Conservation (phyloP, 2,329 filamentous ascomycete species). For the Neopestalotiopsis sp. region DNA sequence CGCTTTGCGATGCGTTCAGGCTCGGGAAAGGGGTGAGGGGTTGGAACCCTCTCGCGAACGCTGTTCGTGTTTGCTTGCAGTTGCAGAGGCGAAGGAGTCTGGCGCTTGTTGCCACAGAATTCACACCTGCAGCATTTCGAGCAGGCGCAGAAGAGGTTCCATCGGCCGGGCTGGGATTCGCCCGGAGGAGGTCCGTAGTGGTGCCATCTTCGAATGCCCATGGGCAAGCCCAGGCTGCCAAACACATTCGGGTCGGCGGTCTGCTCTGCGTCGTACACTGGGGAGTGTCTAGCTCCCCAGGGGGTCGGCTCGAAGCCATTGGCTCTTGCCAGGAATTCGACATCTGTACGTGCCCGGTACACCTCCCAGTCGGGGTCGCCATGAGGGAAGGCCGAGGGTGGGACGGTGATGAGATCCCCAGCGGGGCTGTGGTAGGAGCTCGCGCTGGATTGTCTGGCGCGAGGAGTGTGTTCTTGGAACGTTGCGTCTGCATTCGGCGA, state of each 20-base stretch:
- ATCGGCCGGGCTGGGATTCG: no score
- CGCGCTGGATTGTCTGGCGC: not conserved
- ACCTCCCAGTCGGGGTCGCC: not conserved
- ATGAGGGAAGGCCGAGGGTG: not conserved
- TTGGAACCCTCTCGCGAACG: not conserved
- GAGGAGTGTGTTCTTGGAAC: no score
- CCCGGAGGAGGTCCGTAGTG: no score
- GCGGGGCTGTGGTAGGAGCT: not conserved
- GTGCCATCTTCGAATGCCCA: not conserved
- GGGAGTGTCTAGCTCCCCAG: not conserved
- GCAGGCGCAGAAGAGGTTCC: no score
- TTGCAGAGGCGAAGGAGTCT: no score
- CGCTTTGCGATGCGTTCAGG: not conserved
- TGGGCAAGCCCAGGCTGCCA: not conserved
- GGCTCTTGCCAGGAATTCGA: not conserved
- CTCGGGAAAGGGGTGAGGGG: not conserved
- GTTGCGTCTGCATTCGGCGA: no score
- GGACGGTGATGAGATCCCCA: not conserved
- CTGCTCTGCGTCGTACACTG: not conserved
- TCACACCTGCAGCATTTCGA: no score
- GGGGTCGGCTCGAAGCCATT: not conserved
- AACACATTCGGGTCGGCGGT: not conserved
- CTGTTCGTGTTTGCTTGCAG: not conserved
- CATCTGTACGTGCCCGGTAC: not conserved
- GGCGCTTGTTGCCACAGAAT: no score